phyloP scores from a whole-genome alignment of 306 rosid species.

The Arachis stenosperma region DNA sequence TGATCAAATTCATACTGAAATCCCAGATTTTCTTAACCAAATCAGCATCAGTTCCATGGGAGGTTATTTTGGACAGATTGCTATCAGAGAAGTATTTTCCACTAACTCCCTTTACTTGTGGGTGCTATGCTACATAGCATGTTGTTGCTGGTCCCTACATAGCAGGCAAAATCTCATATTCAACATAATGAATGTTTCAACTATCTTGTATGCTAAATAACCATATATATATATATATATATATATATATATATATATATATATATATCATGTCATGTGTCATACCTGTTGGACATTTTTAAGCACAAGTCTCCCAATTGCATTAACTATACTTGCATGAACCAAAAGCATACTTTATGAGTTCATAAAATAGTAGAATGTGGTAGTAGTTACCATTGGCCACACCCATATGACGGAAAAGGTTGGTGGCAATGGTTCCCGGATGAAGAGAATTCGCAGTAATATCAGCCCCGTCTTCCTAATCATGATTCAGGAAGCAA shows the following conservation, averaged over 20 bases:
- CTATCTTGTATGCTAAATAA: background rate
- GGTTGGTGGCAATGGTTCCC: constrained; percentile 46
- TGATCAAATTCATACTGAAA: constrained; percentile 58
- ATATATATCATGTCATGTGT: background rate
- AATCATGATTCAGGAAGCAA: constrained; percentile 43
- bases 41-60: constrained; percentile 51
- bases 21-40: constrained; percentile 86
- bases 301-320: constrained; percentile 52
- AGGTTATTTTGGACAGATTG: constrained; percentile 50
- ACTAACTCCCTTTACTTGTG: constrained; percentile 70
- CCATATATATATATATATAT: no score
- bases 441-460: constrained; percentile 65
- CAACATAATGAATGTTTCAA: constrained; percentile 8
- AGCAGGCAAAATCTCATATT: constrained; percentile 16
- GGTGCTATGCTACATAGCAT: constrained; percentile 57
- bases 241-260: no score
- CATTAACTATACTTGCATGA: constrained; percentile 52
- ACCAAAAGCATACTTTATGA: constrained; percentile 13
- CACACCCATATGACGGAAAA: constrained; percentile 55
- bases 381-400: constrained; percentile 42
- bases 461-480: constrained; percentile 71
- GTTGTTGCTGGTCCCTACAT: constrained; percentile 66
- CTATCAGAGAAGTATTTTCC: constrained; percentile 70
- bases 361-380: constrained; percentile 10
- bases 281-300: constrained; percentile 77